Evolutionary conservation across 768 basidiomycete species (phyloP), one percentile per base, ranked within the genome.

Genomic region (Rhodotorula paludigena): DNA sequence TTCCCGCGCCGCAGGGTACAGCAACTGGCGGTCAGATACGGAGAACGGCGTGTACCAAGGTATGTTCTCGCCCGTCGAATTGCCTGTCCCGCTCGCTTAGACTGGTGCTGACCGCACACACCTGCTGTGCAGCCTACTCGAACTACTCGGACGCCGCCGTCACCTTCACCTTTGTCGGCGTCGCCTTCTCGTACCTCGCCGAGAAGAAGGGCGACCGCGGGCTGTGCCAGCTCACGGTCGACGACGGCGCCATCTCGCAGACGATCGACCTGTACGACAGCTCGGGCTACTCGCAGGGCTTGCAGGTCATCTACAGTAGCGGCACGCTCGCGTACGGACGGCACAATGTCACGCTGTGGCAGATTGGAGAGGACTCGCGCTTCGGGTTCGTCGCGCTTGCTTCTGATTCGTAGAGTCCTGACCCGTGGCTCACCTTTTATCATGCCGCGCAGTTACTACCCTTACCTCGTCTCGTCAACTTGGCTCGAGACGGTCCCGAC

Each of bases 181-280:
- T 71, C 25, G 59, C 35, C 9, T 66, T 45, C 28, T 32, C 42
- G 3, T 71, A 71, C 56, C n/a, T 64, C 5, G 70, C 70, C 8
- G 38, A 52, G 38, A 61, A 64, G 59, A 61, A 60, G 28, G 54
- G 59, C 10, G 66, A 71, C 41, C 65, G 70, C 23, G 70, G 70
- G 20, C 35, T 67, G 15, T 67, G 70, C 28, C 62, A 47, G 30
- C 45, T 71, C 11, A 41, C 55, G 1, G 35, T 71, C 25, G 70
- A 71, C 42, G 53, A 53, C 35, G 25, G 12, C n/a, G n/a, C n/a
- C n/a, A 47, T n/a, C 14, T 28, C 32, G 18, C 44, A 55, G 16
- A 57, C 57, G 30, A 41, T 71, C 55, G 70, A 71, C 56, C 58
- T 71, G 15, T 71, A 67, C 63, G 63, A 67, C 56, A 63, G 62